Evolutionary conservation across 768 basidiomycete genomes (phyloP).

Genomic region (Pulveroboletus frians): DNA sequence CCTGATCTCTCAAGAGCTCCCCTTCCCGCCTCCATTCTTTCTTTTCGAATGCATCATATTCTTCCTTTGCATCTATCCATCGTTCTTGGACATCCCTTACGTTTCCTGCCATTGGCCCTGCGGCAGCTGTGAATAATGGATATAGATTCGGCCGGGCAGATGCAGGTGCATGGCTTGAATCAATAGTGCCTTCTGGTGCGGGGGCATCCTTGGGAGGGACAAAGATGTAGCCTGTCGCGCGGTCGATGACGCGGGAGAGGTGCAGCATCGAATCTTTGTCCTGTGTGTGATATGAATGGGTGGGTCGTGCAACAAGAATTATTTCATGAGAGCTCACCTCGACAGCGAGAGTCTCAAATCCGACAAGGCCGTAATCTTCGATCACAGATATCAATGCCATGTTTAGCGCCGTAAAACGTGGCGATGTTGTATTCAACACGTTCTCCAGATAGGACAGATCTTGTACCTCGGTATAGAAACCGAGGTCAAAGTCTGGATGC

Average conservation of each 20-base stretch:
- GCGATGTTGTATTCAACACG: constrained; percentile 57
- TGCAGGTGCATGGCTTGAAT: constrained; percentile 30
- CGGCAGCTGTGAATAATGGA: constrained; percentile 62
- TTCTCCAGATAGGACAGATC: constrained; percentile 87
- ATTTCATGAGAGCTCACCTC: constrained; percentile 52
- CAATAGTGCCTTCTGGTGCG: constrained; percentile 30
- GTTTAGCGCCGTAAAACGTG: constrained; percentile 75
- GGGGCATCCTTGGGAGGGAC: constrained; percentile 47
- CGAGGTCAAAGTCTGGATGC: constrained; percentile 84
- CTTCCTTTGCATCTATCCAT: constrained; percentile 84
- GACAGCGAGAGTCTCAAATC: constrained; percentile 95
- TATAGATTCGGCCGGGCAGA: constrained; percentile 58
- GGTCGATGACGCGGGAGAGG: constrained; percentile 77
- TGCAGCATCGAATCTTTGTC: constrained; percentile 95
- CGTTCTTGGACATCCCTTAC: constrained; percentile 85
- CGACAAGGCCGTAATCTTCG: constrained; percentile 88
- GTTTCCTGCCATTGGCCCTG: constrained; percentile 47
- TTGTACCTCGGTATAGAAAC: constrained; percentile 97
- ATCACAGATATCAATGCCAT: constrained; percentile 88
- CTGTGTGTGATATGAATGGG: constrained; percentile 34
- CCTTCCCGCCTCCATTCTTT: constrained; percentile 75
- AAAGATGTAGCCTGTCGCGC: constrained; percentile 89
- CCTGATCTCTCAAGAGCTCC: constrained; percentile 33
- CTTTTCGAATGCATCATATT: constrained; percentile 78
- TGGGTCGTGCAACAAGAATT: neutral